Evolutionary conservation across 2,329 filamentous ascomycete genomes (phyloP), one percentile per base, ranked within the genome.

Genomic region (Sordariomycetes sp.): DNA sequence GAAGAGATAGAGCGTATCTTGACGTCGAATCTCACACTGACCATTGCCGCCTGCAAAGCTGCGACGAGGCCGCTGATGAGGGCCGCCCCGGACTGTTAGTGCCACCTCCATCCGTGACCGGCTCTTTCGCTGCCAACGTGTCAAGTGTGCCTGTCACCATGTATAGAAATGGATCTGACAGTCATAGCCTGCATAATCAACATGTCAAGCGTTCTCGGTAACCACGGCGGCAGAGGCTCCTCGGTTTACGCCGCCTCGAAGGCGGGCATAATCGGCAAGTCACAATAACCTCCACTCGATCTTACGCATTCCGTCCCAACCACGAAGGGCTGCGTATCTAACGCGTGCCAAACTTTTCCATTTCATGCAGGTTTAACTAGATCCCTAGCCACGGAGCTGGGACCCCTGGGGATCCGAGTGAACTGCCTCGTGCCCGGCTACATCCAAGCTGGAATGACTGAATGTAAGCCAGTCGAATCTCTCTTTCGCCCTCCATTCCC

Each of bases 341-440:
- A 46, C 40, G n/a, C n/a, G 40, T 35, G 25, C 28, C 55, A 32
- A 35, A 51, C 48, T 24, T 18, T 53, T 48, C 28, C 50, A 35
- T 52, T 50, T 24, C 58, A 50, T 54, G 55, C 67, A 88, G 87
- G 81, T 60, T 79, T 90, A 64, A 91, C 86, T 24, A 79, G 85
- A 59, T 81, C 85, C 58, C 74, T 90, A 3, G 84, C 84, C 50
- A 76, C 73, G 55, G 85, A 90, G 71, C 71, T 86, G 64, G 81
- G 80, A 56, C 72, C 75, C 60, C 74, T 76, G 54, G 79, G 80
- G 54, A 79, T 96, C 59, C 79, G 91, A 34, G 87, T 89, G 53
- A 96, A 96, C 72, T 86, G 86, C 32, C 82, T 96, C 62, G 74
- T 93, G 50, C 90, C 90, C 1, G 90, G 90, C 7, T 96, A 93